Conservation (phyloP, 129 eudicot species). For the Pseudognaphalium luteoalbum region DNA sequence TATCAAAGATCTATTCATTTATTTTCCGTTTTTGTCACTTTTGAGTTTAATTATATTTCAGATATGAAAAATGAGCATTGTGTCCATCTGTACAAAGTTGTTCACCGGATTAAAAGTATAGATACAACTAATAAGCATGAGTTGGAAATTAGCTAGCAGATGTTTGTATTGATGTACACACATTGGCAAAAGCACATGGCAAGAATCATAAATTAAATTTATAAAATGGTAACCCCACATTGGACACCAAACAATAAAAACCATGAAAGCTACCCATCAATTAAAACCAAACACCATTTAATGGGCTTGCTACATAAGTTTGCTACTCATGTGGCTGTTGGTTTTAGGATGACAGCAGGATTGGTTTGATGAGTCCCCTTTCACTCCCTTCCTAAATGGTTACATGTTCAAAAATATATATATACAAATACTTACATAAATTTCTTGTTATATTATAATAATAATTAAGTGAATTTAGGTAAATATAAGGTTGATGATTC, state of each 20-base stretch:
- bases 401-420: background rate
- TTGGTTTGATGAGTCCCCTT: constrained; percentile 3
- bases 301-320: constrained; percentile 18
- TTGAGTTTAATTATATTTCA: background rate
- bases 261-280: constrained; percentile 36
- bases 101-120: background rate
- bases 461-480: too few relatives aligned
- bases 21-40: background rate
- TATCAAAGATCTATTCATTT: constrained; percentile 13
- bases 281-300: constrained; percentile 28
- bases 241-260: constrained; percentile 21
- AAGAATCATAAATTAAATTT: constrained; percentile 24
- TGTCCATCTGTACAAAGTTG: background rate
- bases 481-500: too few relatives aligned
- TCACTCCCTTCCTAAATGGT: constrained; percentile 12
- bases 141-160: constrained; percentile 16
- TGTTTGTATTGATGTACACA: constrained; percentile 25
- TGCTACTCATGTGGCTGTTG: constrained; percentile 26
- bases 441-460: too few relatives aligned
- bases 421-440: background rate
- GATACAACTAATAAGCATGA: background rate
- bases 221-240: constrained; percentile 28
- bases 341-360: constrained; percentile 28
- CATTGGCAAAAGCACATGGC: constrained; percentile 33
- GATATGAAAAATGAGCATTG: background rate